Conservation (phyloP, 352 stramenopile species). For the Phytophthora pseudosyringae region DNA sequence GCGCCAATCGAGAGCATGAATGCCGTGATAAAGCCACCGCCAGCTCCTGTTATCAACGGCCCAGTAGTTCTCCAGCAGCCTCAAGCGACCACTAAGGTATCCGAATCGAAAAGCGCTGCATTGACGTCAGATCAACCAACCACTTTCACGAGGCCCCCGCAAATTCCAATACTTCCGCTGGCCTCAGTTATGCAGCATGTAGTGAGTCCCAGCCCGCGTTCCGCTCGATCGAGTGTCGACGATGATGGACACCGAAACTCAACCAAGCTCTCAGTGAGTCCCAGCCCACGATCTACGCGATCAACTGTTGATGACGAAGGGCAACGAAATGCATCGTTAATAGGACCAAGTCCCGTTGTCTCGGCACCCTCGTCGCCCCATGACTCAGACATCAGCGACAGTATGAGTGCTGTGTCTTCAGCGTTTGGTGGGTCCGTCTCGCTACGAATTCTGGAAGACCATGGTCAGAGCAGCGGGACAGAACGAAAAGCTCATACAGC, state of each 20-base stretch:
- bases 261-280: constrained; percentile 6
- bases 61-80: constrained; percentile 4
- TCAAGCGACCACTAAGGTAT: constrained; percentile 2
- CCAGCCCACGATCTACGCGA: constrained; percentile 17
- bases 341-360: constrained; percentile 9
- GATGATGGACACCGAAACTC: constrained; percentile 19
- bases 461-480: not conserved
- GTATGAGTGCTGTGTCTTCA: constrained; percentile 29
- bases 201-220: constrained; percentile 17
- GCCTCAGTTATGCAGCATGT: constrained; percentile 19
- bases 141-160: constrained; percentile 11
- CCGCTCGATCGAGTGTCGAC: constrained; percentile 30
- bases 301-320: constrained; percentile 23
- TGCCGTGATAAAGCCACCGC: constrained; percentile 7
- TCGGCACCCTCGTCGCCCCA: constrained; percentile 25
- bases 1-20: constrained; percentile 28
- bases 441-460: constrained; percentile 18
- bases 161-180: constrained; percentile 22
- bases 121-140: constrained; percentile 4
- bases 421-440: constrained; percentile 21
- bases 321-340: constrained; percentile 1
- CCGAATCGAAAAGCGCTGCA: constrained; percentile 12
- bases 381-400: constrained; percentile 31
- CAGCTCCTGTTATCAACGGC: constrained; percentile 5
- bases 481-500: constrained; percentile 17